Conservation (phyloP, 176 grass and related monocot species). For the Areca catechu region DNA sequence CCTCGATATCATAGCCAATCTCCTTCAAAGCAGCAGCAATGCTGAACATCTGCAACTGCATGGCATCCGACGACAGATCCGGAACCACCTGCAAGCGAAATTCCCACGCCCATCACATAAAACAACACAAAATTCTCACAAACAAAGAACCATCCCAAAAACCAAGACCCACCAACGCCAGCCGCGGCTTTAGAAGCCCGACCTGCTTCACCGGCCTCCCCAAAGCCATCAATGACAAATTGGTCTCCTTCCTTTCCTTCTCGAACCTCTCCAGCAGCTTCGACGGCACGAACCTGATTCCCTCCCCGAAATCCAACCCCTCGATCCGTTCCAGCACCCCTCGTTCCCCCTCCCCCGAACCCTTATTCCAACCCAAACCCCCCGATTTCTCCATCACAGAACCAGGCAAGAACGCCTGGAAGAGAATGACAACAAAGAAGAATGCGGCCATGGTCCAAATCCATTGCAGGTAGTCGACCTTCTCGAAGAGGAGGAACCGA, state of each 20-base stretch:
- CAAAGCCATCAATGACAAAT: constrained; percentile 33
- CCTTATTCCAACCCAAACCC: too few species aligned
- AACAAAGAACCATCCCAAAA: neutral
- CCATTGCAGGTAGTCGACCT: constrained; percentile 70
- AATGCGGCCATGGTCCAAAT: constrained; percentile 47
- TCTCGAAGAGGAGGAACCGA: constrained; percentile 69
- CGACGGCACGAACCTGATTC: constrained; percentile 48
- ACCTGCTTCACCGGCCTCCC: constrained; percentile 36
- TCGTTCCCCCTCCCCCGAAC: neutral
- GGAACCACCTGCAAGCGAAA: constrained; percentile 47
- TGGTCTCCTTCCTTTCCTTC: constrained; percentile 45
- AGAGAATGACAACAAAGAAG: constrained; percentile 78
- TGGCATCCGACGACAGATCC: constrained; percentile 56
- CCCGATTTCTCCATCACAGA: constrained; percentile 29
- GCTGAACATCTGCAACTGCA: constrained; percentile 90
- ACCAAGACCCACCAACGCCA: constrained; percentile 58
- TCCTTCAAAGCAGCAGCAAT: constrained; percentile 64
- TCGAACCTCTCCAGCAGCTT: constrained; percentile 72
- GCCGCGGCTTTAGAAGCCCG: constrained; percentile 52
- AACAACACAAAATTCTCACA: too few species aligned
- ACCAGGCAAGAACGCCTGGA: constrained; percentile 51
- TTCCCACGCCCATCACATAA: neutral
- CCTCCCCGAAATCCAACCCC: constrained; percentile 41
- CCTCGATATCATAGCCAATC: constrained; percentile 86
- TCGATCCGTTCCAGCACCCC: neutral